These are phyloP conservation scores for Hericium coralloides DNA, from an alignment of 768 basidiomycete genomes.

Conservation along the genomic window DNA sequence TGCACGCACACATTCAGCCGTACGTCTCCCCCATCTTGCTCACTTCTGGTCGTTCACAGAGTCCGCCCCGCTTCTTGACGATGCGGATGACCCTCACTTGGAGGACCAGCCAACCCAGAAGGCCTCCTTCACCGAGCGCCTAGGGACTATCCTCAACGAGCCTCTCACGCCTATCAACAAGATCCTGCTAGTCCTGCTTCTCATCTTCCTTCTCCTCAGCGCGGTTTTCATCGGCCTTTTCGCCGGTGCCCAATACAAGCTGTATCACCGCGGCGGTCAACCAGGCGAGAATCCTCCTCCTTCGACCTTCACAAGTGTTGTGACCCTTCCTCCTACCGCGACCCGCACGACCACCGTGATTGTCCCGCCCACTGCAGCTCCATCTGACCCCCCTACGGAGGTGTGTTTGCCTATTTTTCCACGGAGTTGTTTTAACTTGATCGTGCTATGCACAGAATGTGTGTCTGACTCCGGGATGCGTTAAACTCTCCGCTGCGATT, in stretches of 20 bases:
- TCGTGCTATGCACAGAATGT: slow-evolving; percentile 32
- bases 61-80: slow-evolving; percentile 52
- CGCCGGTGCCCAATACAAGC: slow-evolving; percentile 77
- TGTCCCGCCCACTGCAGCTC: slow-evolving; percentile 27
- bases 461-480: slow-evolving; percentile 75
- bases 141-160: slow-evolving; percentile 56
- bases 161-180: slow-evolving; percentile 80
- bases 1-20: too few relatives aligned
- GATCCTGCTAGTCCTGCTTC: slow-evolving; percentile 63
- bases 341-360: slow-evolving; percentile 20
- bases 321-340: slow-evolving; percentile 25
- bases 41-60: slow-evolving; percentile 30
- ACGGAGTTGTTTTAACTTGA: neutral
- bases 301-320: slow-evolving; percentile 31
- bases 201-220: slow-evolving; percentile 72
- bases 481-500: slow-evolving; percentile 75
- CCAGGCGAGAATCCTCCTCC: slow-evolving; percentile 30
- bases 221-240: slow-evolving; percentile 92
- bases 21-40: neutral
- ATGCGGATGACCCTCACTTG: slow-evolving; percentile 35
- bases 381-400: slow-evolving; percentile 36
- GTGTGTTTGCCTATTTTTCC: neutral
- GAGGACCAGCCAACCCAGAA: slow-evolving; percentile 18
- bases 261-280: slow-evolving; percentile 39
- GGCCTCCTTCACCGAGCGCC: slow-evolving; percentile 34